Base-by-base conservation (phyloP, 2,329 filamentous ascomycete genomes). In the Calonectria pseudoturangicola region DNA sequence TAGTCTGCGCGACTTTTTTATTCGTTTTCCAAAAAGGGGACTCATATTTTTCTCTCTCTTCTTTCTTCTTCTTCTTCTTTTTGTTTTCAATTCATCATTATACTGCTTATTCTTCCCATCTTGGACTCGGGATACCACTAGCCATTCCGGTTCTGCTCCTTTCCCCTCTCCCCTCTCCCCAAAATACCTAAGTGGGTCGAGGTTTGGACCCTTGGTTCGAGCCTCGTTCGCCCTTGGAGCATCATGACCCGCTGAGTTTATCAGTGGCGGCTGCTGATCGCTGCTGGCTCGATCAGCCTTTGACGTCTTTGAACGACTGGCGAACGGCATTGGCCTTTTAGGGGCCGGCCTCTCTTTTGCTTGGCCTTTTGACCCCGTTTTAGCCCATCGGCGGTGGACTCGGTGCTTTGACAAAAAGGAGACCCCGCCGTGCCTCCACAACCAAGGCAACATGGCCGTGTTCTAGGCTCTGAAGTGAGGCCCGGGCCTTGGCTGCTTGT, bases 241-340 rank as follows among this genome's bases (percentile, higher is more conserved):
- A 39, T 41, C 54, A 60, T 41, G 54, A 60, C 54, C 54, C 33
- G 54, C 54, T 27, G 54, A 60, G 13, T 60, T 27, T 56, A 56
- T 60, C 21, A 8, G 21, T 25, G 21, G 54, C 36, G 33, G 50
- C 33, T 36, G 54, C 54, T 39, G 54, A 60, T 60, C 54, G 25
- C 54, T 41, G 54, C 21, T 15, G 30, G 30, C 30, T 41, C 21
- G 21, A 60, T 27, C 21, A 60, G 54, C 54, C 54, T 60, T 60
- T 39, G 54, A 60, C 54, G 54, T 60, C 54, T 60, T 60, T 21
- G 54, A 60, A 41, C 21, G 33, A 39, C 16, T 21, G 12, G 30
- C 21, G 21, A 15, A 60, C 36, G 54, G 45, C 33, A 60, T 39
- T 39, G 21, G 15, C 54, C 33, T 41, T 28, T 10, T 18, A 21